These are phyloP conservation scores for Xerocomus minutiporus DNA, from an alignment of 1,284 basidiomycete genomes.

Conservation along the genomic window DNA sequence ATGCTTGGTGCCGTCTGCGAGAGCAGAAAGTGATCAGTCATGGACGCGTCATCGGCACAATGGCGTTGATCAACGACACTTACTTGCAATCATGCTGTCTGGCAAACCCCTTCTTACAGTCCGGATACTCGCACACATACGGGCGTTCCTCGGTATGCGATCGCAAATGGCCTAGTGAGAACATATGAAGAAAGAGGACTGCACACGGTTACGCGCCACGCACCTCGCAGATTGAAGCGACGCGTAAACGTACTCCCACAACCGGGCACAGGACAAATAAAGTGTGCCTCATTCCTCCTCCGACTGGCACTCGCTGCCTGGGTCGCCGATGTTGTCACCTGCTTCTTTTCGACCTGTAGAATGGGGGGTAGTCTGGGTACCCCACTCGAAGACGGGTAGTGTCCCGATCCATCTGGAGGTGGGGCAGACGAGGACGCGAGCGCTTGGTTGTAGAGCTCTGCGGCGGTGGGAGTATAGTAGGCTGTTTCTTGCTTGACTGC, in stretches of 20 bases:
- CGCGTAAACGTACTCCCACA: constrained; percentile 94
- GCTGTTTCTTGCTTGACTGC: constrained; percentile 32
- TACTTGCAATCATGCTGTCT: constrained; percentile 96
- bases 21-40: constrained; percentile 12
- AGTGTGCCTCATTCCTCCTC: constrained; percentile 85
- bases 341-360: constrained; percentile 83
- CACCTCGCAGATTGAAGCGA: constrained; percentile 79
- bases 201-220: constrained; percentile 18
- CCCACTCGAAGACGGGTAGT: constrained; percentile 50
- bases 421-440: constrained; percentile 29
- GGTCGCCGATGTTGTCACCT: constrained; percentile 93
- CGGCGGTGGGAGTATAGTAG: constrained; percentile 41
- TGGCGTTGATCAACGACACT: constrained; percentile 32
- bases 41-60: background rate
- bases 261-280: constrained; percentile 90
- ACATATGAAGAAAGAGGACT: constrained; percentile 8
- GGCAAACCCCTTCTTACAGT: constrained; percentile 91
- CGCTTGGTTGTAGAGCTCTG: constrained; percentile 47
- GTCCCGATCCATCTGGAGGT: constrained; percentile 33
- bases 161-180: constrained; percentile 72
- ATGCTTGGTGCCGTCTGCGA: constrained; percentile 73
- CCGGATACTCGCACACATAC: constrained; percentile 89
- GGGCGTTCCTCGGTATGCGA: constrained; percentile 96
- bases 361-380: constrained; percentile 75
- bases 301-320: constrained; percentile 88